Conservation (phyloP, 2,329 filamentous ascomycete genomes). For the Penicillium capsulatum region DNA sequence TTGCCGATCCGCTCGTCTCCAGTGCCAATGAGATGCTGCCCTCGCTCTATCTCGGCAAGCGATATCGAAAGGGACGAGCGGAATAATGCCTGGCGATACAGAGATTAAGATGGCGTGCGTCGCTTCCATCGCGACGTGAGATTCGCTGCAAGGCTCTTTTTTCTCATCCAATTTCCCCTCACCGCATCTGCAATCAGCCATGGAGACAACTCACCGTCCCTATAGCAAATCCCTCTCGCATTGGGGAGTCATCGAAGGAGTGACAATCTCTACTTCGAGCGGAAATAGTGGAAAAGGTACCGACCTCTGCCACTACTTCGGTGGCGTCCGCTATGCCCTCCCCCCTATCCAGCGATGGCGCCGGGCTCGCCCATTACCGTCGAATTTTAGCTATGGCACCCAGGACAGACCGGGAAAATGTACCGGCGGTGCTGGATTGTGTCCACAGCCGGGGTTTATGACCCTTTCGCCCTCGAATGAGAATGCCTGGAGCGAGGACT, state of each 20-base stretch:
- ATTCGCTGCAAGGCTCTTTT: neutral
- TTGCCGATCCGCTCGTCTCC: slow-evolving; percentile 15
- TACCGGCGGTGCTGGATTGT: slow-evolving; percentile 39
- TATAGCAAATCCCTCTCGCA: slow-evolving; percentile 27
- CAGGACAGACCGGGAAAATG: slow-evolving; percentile 46
- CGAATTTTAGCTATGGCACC: slow-evolving; percentile 51
- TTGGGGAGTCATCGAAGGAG: slow-evolving; percentile 49
- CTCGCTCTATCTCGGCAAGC: slow-evolving; percentile 16
- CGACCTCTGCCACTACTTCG: slow-evolving; percentile 50
- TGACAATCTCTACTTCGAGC: slow-evolving; percentile 40
- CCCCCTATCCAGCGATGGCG: slow-evolving; percentile 51
- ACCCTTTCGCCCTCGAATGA: slow-evolving; percentile 22
- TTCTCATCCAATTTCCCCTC: neutral
- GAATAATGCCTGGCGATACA: slow-evolving; percentile 7
- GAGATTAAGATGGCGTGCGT: slow-evolving; percentile 2
- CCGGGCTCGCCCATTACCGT: slow-evolving; percentile 46
- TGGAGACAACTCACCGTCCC: slow-evolving; percentile 26
- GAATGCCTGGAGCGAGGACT: slow-evolving; percentile 49
- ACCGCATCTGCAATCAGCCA: neutral
- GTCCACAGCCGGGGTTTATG: slow-evolving; percentile 48
- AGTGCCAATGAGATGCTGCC: slow-evolving; percentile 12
- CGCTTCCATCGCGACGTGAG: neutral
- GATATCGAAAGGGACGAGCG: slow-evolving; percentile 7
- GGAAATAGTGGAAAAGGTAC: slow-evolving; percentile 2
- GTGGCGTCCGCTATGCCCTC: slow-evolving; percentile 54